Percentiles rank a stretch among this genome's conserved stretches.
Conservation (phyloP, 768 basidiomycete species). For the Rhodotorula babjevae region DNA sequence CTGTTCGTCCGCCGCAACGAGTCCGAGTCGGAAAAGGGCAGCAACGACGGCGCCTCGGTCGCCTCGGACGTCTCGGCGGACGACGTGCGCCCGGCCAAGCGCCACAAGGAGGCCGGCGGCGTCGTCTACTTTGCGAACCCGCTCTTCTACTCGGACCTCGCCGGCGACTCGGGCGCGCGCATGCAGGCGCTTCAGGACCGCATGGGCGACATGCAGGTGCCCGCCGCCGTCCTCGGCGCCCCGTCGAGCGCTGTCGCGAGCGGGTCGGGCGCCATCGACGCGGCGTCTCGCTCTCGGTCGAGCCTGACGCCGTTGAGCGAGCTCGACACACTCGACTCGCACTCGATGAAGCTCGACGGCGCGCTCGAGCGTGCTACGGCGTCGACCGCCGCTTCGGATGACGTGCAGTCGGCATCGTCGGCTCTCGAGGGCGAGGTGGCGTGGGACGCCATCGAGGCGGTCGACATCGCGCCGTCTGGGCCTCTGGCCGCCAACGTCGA, state of each 20-base stretch:
- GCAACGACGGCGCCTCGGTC: background rate
- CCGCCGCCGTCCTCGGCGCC: background rate
- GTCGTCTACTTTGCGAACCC: conserved; percentile 31
- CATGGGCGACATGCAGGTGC: fast-evolving
- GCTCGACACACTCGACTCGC: background rate
- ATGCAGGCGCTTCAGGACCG: background rate
- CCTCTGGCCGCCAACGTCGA: background rate
- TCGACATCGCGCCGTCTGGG: background rate
- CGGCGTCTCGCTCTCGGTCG: background rate
- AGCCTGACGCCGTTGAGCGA: conserved; percentile 3
- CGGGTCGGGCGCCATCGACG: background rate
- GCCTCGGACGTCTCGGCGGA: background rate
- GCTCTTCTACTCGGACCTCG: conserved; percentile 34
- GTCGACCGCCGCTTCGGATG: background rate
- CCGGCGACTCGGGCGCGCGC: conserved; percentile 19
- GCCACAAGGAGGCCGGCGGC: conserved; percentile 18
- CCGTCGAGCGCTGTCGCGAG: background rate
- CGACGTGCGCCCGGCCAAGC: background rate
- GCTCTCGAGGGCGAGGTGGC: background rate
- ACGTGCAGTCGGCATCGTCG: background rate
- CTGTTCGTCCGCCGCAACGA: conserved; percentile 11
- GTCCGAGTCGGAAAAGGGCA: background rate
- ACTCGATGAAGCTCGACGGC: background rate
- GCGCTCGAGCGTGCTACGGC: background rate
- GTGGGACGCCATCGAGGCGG: background rate